phyloP scores from a whole-genome alignment of 2,329 filamentous ascomycete species.

The Diaporthe citrichinensis region DNA sequence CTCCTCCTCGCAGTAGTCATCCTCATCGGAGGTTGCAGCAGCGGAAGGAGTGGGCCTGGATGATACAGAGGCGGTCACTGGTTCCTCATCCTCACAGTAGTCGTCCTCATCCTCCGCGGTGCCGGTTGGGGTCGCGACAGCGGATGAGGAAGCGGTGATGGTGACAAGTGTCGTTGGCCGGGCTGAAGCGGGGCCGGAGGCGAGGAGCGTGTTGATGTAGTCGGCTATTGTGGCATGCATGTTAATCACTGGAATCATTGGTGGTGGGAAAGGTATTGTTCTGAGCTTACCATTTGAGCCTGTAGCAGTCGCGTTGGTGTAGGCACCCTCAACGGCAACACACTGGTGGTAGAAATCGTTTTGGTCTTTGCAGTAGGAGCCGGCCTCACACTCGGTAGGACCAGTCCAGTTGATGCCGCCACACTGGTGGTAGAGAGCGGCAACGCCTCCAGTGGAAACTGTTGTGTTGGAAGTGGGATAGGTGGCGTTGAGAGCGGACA shows the following conservation, averaged over 20 bases:
- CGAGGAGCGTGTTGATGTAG: conserved; percentile 17
- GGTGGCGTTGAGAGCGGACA: conserved; percentile 22
- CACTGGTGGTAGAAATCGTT: conserved; percentile 15
- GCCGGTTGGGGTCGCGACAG: not conserved
- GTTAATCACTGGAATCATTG: not conserved
- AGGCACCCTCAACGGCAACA: not conserved
- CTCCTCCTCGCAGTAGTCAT: not conserved
- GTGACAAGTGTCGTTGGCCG: conserved; percentile 13
- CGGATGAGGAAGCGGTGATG: conserved; percentile 5
- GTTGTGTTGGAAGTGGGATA: conserved; percentile 9
- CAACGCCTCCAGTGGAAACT: conserved; percentile 5
- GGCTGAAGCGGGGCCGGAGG: not conserved
- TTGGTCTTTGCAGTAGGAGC: conserved; percentile 12
- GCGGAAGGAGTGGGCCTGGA: not conserved
- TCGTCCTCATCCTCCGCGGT: not conserved
- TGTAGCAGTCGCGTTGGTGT: not conserved
- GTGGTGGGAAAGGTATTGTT: no score
- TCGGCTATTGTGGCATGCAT: not conserved
- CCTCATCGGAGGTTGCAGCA: not conserved
- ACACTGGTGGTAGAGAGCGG: not conserved
- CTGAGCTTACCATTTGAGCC: conserved; percentile 13
- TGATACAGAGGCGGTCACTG: not conserved
- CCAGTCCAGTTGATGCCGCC: conserved; percentile 19
- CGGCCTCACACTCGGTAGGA: not conserved
- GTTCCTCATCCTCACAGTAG: not conserved